Percentiles rank a stretch among this genome's conserved stretches.
phyloP scores from a whole-genome alignment of 352 stramenopile species.

The Phytopythium mirpurense region DNA sequence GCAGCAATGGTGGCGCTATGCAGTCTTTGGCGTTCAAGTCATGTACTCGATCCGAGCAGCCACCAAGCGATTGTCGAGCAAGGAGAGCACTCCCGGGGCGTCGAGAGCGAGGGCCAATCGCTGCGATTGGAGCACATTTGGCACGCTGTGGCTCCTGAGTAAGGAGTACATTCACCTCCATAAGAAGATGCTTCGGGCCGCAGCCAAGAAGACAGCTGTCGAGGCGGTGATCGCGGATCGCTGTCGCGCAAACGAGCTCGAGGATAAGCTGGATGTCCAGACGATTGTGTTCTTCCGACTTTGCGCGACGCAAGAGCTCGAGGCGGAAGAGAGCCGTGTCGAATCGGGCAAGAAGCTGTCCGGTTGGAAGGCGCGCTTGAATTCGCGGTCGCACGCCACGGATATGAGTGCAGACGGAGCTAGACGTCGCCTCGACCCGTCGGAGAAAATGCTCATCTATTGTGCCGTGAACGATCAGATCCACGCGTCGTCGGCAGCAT shows the following conservation, averaged over 20 bases:
- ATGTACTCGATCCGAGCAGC: slow-evolving; percentile 27
- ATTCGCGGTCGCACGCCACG: slow-evolving; percentile 19
- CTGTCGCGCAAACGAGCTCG: slow-evolving; percentile 45
- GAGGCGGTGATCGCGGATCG: slow-evolving; percentile 46
- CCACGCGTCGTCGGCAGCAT: slow-evolving; percentile 38
- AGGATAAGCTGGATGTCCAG: slow-evolving; percentile 67
- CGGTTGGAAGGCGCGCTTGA: slow-evolving; percentile 68
- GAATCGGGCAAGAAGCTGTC: slow-evolving; percentile 65
- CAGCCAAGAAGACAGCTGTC: slow-evolving; percentile 42
- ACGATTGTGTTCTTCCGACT: slow-evolving; percentile 81
- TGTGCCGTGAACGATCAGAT: slow-evolving; percentile 53
- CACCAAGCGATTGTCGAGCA: slow-evolving; percentile 11
- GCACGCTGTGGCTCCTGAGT: slow-evolving; percentile 40
- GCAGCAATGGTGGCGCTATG: slow-evolving; percentile 75
- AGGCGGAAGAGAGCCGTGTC: slow-evolving; percentile 56
- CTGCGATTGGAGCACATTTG: slow-evolving; percentile 65
- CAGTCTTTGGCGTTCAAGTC: slow-evolving; percentile 58
- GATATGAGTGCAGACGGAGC: slow-evolving; percentile 10
- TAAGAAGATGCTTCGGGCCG: slow-evolving; percentile 59
- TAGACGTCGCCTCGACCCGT: slow-evolving; percentile 20
- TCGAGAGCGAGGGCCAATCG: neutral
- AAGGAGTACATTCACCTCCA: slow-evolving; percentile 76
- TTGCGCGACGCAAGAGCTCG: slow-evolving; percentile 57
- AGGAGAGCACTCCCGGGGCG: neutral
- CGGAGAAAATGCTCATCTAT: slow-evolving; percentile 55